Evolutionary conservation across 2,329 filamentous ascomycete genomes (phyloP).

Genomic region (Ceratocystis harringtonii): DNA sequence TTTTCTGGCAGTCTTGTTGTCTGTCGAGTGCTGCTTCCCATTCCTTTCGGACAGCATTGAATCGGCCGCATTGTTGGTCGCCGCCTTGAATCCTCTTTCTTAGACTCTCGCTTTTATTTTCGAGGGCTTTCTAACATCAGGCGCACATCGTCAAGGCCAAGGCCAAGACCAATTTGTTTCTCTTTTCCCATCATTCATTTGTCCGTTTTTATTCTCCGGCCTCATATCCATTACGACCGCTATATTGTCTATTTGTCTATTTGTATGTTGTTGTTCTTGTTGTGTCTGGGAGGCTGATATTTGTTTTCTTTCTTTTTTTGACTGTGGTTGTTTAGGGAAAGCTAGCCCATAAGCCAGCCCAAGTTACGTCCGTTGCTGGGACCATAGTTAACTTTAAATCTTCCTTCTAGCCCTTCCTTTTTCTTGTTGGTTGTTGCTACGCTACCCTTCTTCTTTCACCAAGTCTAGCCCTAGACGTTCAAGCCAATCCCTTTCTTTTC

Average conservation of each 20-base stretch:
- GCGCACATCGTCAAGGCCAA: background rate
- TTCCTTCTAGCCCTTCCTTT: background rate
- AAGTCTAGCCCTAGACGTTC: background rate
- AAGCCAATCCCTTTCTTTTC: background rate
- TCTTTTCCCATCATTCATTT: background rate
- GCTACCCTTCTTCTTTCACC: background rate
- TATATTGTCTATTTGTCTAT: background rate
- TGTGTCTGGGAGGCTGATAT: background rate
- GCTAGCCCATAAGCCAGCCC: background rate
- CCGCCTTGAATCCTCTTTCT: background rate
- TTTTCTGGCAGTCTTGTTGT: background rate
- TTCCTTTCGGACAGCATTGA: background rate
- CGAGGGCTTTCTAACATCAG: background rate
- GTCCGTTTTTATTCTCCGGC: background rate
- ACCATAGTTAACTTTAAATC: constrained; percentile 1
- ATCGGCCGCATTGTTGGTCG: background rate
- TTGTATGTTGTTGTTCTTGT: background rate
- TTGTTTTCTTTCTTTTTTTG: background rate
- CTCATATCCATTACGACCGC: background rate
- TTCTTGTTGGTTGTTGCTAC: background rate
- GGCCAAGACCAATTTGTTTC: background rate
- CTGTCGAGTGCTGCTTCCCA: background rate
- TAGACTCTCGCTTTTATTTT: background rate
- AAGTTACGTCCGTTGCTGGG: background rate
- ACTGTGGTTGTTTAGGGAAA: background rate